These are phyloP conservation scores for Saprolegnia diclina DNA, from an alignment of 352 stramenopile species.

Conservation along the genomic window DNA sequence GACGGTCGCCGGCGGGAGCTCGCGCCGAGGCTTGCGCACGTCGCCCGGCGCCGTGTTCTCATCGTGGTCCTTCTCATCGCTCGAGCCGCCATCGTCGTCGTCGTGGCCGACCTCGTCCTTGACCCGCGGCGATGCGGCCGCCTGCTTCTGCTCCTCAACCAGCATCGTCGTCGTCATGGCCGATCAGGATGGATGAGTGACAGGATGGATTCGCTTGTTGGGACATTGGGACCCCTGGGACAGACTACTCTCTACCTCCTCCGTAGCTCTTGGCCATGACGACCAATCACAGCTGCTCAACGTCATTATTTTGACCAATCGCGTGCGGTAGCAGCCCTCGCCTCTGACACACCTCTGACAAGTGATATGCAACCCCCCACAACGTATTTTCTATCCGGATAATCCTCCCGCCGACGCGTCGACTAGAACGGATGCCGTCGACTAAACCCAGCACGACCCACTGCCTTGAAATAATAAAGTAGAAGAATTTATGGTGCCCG, in stretches of 20 bases:
- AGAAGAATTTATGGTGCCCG: too few relatives aligned
- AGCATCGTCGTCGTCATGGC: constrained; percentile 22
- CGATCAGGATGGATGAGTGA: constrained; percentile 3
- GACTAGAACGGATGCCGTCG: neutral
- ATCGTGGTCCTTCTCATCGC: constrained; percentile 17
- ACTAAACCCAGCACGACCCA: too few relatives aligned
- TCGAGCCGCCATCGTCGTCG: constrained; percentile 24
- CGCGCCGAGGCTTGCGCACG: constrained; percentile 56
- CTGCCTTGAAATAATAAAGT: too few relatives aligned
- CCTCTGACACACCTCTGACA: neutral
- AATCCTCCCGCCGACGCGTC: neutral
- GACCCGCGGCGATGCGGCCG: constrained; percentile 32
- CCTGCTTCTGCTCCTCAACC: constrained; percentile 14
- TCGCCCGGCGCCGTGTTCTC: constrained; percentile 16
- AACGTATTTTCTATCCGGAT: neutral
- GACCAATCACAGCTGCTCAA: neutral
- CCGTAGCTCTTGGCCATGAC: neutral
- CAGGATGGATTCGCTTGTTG: constrained; percentile 6
- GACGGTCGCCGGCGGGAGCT: constrained; percentile 77
- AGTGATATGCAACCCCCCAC: neutral
- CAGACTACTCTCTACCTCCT: constrained; percentile 4
- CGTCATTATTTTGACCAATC: constrained; percentile 19
- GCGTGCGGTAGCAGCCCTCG: neutral
- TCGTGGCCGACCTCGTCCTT: constrained; percentile 28
- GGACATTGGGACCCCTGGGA: neutral